These are phyloP conservation scores for Nakataea oryzae DNA, from an alignment of 2,329 filamentous ascomycete species.

Conservation along the genomic window DNA sequence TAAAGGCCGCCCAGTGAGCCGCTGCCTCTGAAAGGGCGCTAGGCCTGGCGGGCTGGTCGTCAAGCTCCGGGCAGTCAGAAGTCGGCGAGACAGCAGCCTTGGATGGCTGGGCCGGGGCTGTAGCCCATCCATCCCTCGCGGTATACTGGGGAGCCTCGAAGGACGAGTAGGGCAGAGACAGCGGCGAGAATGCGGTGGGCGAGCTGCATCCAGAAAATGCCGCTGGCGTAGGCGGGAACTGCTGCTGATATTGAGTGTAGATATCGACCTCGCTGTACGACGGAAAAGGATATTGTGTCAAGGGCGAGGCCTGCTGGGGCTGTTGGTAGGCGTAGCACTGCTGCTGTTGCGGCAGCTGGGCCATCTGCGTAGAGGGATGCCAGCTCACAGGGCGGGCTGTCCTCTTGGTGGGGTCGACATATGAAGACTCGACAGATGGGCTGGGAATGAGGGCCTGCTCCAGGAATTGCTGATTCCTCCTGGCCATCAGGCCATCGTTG, in stretches of 20 bases:
- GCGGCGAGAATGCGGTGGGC: conserved; percentile 44
- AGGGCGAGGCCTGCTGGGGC: conserved; percentile 19
- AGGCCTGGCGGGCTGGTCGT: not conserved
- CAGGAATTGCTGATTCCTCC: conserved; percentile 34
- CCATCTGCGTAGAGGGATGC: conserved; percentile 53
- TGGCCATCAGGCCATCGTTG: conserved; percentile 34
- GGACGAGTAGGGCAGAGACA: conserved; percentile 34
- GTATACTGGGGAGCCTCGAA: conserved; percentile 28
- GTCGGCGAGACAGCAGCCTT: conserved; percentile 7
- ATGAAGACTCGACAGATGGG: conserved; percentile 17
- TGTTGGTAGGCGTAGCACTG: conserved; percentile 24
- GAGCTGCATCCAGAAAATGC: conserved; percentile 49
- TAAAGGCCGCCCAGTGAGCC: conserved; percentile 7
- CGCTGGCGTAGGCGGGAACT: conserved; percentile 40
- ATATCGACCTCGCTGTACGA: conserved; percentile 28
- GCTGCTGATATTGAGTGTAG: conserved; percentile 14
- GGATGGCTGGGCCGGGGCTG: conserved; percentile 10
- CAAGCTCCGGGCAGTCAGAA: not conserved
- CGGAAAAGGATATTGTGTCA: conserved; percentile 27
- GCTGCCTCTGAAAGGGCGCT: conserved; percentile 1
- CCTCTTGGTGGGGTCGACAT: conserved; percentile 23
- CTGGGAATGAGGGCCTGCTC: conserved; percentile 31
- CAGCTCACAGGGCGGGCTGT: conserved; percentile 59
- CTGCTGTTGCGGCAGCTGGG: conserved; percentile 19
- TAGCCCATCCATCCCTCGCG: conserved; percentile 25